phyloP scores from a whole-genome alignment of 495 filamentous ascomycete genomes.

The Lophium mytilinum region DNA sequence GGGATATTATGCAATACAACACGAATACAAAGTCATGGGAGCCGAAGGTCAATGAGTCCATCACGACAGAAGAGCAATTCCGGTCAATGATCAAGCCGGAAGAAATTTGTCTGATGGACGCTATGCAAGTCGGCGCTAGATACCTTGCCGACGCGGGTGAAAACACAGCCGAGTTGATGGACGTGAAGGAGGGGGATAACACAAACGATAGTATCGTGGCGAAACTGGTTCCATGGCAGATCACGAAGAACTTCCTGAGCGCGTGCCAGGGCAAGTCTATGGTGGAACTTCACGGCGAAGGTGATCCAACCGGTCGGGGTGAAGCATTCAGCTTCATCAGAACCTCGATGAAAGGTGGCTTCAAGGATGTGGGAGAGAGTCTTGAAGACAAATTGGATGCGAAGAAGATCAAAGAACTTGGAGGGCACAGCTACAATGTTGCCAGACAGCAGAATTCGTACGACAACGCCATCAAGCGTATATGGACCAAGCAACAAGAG shows the following conservation, averaged over 20 bases:
- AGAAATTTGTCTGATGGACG: slow-evolving; percentile 86
- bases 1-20: slow-evolving; percentile 86
- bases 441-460: slow-evolving; percentile 83
- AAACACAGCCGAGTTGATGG: slow-evolving; percentile 50
- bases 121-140: slow-evolving; percentile 89
- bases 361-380: slow-evolving; percentile 82
- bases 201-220: slow-evolving; percentile 70
- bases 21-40: slow-evolving; percentile 80
- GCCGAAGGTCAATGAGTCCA: slow-evolving; percentile 57
- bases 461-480: slow-evolving; percentile 74
- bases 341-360: slow-evolving; percentile 97
- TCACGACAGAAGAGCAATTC: slow-evolving; percentile 70
- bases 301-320: slow-evolving; percentile 90
- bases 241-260: slow-evolving; percentile 88
- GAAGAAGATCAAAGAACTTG: slow-evolving; percentile 77
- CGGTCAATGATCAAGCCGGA: slow-evolving; percentile 86
- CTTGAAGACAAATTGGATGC: slow-evolving; percentile 76
- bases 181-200: slow-evolving; percentile 58
- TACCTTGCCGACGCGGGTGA: slow-evolving; percentile 78
- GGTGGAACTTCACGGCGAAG: slow-evolving; percentile 86
- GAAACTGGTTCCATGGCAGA: slow-evolving; percentile 88
- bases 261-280: slow-evolving; percentile 94
- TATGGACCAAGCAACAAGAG: slow-evolving; percentile 80
- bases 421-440: slow-evolving; percentile 95
- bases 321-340: slow-evolving; percentile 93